Conservation (phyloP, 2,329 filamentous ascomycete species). For the Escovopsis weberi region DNA sequence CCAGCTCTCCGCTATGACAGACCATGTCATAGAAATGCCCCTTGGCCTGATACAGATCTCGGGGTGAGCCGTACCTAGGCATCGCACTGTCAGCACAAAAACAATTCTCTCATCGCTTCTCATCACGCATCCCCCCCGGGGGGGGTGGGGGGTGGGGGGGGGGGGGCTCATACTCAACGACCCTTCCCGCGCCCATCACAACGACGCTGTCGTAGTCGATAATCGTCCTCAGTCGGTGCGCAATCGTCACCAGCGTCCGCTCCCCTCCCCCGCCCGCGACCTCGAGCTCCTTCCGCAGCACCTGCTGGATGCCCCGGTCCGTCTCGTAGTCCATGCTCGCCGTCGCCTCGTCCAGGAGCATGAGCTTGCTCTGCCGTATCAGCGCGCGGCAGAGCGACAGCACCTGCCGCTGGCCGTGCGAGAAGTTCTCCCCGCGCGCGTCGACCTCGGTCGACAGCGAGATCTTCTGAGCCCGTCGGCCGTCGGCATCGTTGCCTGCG, state of each 20-base stretch:
- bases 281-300: constrained; percentile 33
- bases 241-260: constrained; percentile 42
- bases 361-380: constrained; percentile 38
- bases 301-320: constrained; percentile 39
- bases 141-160: too few species aligned
- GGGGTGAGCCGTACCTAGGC: constrained; percentile 30
- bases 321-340: constrained; percentile 46
- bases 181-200: constrained; percentile 38
- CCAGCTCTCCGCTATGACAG: constrained; percentile 37
- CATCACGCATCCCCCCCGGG: too few species aligned
- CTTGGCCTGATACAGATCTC: constrained; percentile 28
- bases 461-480: constrained; percentile 11
- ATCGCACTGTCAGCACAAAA: not conserved
- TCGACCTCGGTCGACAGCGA: constrained; percentile 33
- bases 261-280: constrained; percentile 16
- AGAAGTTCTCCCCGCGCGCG: constrained; percentile 40
- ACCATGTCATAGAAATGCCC: constrained; percentile 41
- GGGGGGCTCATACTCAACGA: constrained; percentile 29
- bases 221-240: constrained; percentile 42
- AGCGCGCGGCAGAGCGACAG: constrained; percentile 42
- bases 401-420: constrained; percentile 43
- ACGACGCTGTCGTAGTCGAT: constrained; percentile 45
- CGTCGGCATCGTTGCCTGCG: constrained; percentile 8
- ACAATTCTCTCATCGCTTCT: too few species aligned
- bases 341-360: constrained; percentile 44